These are phyloP conservation scores for Phaeodactylum tricornutum DNA, from an alignment of 108 stramenopile genomes.

Conservation along the genomic window DNA sequence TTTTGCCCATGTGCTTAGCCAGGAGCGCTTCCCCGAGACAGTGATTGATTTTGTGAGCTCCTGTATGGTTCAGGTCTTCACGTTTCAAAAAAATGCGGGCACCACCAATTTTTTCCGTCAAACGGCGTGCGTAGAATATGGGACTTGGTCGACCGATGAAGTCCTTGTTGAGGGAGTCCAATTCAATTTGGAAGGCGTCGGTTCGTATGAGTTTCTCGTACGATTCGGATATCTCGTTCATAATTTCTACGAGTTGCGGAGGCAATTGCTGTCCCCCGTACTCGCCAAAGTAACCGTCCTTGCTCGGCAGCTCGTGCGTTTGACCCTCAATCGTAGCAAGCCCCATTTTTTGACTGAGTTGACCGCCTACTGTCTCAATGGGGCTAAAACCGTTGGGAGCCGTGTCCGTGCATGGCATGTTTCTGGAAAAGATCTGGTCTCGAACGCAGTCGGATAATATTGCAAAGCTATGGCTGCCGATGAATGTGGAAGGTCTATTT, in stretches of 20 bases:
- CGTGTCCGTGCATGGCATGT: no score
- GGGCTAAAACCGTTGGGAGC: no score
- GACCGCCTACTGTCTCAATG: no score
- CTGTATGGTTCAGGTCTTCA: constrained; percentile 92
- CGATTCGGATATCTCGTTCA: constrained; percentile 80
- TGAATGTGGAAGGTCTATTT: no score
- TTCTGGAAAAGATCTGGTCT: no score
- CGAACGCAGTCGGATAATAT: no score
- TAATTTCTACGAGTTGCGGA: constrained; percentile 82
- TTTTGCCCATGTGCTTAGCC: constrained; percentile 88
- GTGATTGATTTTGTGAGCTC: constrained; percentile 96
- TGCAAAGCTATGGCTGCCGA: no score
- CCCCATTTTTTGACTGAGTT: no score
- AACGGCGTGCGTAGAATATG: constrained; percentile 73
- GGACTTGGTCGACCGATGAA: constrained; percentile 90
- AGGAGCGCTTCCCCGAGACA: constrained; percentile 89
- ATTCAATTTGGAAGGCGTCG: constrained; percentile 80
- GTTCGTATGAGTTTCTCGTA: constrained; percentile 82
- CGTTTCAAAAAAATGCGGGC: constrained; percentile 90
- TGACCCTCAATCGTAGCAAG: no score
- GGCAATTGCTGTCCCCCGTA: constrained; percentile 92
- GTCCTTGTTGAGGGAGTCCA: constrained; percentile 69
- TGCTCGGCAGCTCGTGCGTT: constrained; percentile 4
- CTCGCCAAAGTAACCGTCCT: constrained; percentile 9
- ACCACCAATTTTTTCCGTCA: constrained; percentile 76